Conservation (phyloP, 805 yeast species). For the Wickerhamiella hasegawae region DNA sequence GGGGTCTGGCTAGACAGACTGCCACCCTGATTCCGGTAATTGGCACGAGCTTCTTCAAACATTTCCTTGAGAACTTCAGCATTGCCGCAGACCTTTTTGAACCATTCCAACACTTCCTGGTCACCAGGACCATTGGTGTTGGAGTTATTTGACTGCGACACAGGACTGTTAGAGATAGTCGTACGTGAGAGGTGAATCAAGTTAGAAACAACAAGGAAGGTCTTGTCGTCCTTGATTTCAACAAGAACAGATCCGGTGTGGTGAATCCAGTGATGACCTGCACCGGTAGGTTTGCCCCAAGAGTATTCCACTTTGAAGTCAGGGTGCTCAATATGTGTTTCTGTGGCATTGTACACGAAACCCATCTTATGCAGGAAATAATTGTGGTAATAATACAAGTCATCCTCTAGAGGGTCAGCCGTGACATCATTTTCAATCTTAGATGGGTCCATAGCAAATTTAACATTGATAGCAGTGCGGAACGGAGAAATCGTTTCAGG, state of each 20-base stretch:
- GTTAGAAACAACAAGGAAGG: slow-evolving; percentile 71
- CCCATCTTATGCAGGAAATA: slow-evolving; percentile 53
- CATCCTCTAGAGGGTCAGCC: slow-evolving; percentile 1
- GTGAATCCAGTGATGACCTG: slow-evolving; percentile 80
- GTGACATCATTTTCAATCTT: slow-evolving; percentile 35
- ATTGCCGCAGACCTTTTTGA: slow-evolving; percentile 45
- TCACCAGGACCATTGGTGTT: slow-evolving; percentile 4
- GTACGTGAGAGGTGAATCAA: slow-evolving; percentile 66
- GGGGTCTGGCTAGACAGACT: too few species aligned
- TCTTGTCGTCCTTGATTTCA: slow-evolving; percentile 66
- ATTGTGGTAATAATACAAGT: slow-evolving; percentile 45
- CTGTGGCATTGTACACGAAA: slow-evolving; percentile 47
- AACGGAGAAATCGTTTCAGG: slow-evolving; percentile 71
- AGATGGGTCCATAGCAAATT: slow-evolving; percentile 47
- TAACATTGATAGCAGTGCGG: slow-evolving; percentile 63
- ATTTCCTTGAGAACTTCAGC: slow-evolving; percentile 31
- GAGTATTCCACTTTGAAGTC: slow-evolving; percentile 61
- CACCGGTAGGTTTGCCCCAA: slow-evolving; percentile 63
- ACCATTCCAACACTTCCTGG: slow-evolving; percentile 36
- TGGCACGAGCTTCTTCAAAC: slow-evolving; percentile 36
- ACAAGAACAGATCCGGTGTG: slow-evolving; percentile 79
- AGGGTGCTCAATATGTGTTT: slow-evolving; percentile 35
- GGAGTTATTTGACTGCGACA: slow-evolving; percentile 14
- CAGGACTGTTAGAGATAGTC: slow-evolving; percentile 15
- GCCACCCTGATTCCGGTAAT: too few species aligned